These are phyloP conservation scores for Aspergillus latus DNA, from an alignment of 2,329 filamentous ascomycete genomes.

Conservation along the genomic window DNA sequence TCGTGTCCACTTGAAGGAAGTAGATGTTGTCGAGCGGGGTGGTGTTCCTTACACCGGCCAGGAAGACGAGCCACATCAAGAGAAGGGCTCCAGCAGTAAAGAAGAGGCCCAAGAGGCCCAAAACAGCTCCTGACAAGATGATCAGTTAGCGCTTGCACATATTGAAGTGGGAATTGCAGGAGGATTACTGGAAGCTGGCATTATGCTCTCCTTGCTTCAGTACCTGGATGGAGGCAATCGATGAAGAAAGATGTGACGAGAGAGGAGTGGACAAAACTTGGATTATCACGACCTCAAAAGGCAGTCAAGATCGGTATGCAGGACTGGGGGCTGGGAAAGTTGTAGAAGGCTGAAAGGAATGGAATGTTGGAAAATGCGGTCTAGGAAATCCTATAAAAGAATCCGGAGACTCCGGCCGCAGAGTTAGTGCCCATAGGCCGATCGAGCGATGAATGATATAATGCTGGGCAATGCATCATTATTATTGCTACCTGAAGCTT, in stretches of 20 bases:
- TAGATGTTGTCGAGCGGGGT: constrained; percentile 71
- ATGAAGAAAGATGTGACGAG: not conserved
- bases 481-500: constrained; percentile 11
- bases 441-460: constrained; percentile 29
- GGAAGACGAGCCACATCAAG: constrained; percentile 65
- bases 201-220: constrained; percentile 13
- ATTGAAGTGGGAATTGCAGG: not conserved
- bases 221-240: constrained; percentile 1
- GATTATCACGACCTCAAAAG: constrained; percentile 13
- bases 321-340: constrained; percentile 6
- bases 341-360: constrained; percentile 5
- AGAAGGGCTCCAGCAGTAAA: constrained; percentile 62
- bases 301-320: constrained; percentile 1
- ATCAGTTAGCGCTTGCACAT: constrained; percentile 11
- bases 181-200: constrained; percentile 36
- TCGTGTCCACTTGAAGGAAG: constrained; percentile 79
- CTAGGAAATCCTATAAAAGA: constrained; percentile 21
- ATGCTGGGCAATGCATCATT: constrained; percentile 23
- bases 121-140: constrained; percentile 49
- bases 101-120: constrained; percentile 60
- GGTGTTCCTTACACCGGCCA: constrained; percentile 58
- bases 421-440: not conserved
- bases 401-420: constrained; percentile 25
- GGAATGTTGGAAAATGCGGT: constrained; percentile 5
- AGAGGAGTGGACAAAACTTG: not conserved